phyloP scores from a whole-genome alignment of 2,329 filamentous ascomycete species.

The Ampelomyces quisqualis region DNA sequence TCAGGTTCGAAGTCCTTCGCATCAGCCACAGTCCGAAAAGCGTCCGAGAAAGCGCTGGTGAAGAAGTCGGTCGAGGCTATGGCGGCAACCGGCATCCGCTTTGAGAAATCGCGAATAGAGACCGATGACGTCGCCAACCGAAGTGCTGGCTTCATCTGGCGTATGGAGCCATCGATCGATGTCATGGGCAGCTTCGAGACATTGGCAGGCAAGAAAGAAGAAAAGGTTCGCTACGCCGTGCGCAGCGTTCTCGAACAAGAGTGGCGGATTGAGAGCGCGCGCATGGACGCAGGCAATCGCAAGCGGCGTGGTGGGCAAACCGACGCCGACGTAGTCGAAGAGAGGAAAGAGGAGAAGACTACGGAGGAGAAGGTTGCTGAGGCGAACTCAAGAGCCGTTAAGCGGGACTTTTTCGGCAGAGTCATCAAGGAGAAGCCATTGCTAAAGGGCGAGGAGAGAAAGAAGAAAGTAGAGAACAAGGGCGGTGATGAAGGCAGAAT shows the following conservation, averaged over 20 bases:
- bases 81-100: conserved; percentile 75
- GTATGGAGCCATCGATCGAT: conserved; percentile 94
- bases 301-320: conserved; percentile 52
- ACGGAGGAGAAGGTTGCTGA: conserved; percentile 26
- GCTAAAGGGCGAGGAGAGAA: conserved; percentile 45
- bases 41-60: conserved; percentile 79
- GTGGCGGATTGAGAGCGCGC: conserved; percentile 69
- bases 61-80: conserved; percentile 77
- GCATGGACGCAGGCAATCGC: conserved; percentile 65
- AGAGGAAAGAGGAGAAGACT: conserved; percentile 19
- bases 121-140: conserved; percentile 55
- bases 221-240: conserved; percentile 85
- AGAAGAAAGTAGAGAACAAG: conserved; percentile 36
- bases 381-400: conserved; percentile 49
- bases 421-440: conserved; percentile 57
- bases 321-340: conserved; percentile 17
- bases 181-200: conserved; percentile 74
- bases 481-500: conserved; percentile 59
- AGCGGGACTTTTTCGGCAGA: conserved; percentile 84
- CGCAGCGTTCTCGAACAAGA: conserved; percentile 93
- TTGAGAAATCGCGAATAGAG: conserved; percentile 80
- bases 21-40: conserved; percentile 83
- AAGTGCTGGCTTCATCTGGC: conserved; percentile 73
- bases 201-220: conserved; percentile 57
- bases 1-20: conserved; percentile 47